Base-by-base conservation (phyloP, 2,329 filamentous ascomycete species). In the Monosporascus sp. region DNA sequence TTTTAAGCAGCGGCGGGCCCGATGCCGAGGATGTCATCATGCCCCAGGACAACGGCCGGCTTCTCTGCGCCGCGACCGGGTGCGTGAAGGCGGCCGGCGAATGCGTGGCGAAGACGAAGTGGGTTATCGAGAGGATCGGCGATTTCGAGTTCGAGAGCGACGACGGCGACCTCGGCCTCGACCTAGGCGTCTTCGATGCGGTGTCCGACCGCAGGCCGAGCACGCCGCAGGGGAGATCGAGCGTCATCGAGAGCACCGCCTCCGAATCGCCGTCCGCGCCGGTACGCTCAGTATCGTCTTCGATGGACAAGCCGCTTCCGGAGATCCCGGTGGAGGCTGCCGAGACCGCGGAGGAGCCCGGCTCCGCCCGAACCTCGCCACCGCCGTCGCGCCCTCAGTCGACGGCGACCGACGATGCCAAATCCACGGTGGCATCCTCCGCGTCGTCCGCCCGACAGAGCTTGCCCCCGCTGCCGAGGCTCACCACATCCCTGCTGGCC, bases 1-100 rank as follows among this genome's bases (percentile, higher is more conserved):
- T 92, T 53, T 84, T 96, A 64, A 82, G 78, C 55, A 83, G 82
- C 48, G 80, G 83, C 4, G 82, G 84, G n/a, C 75, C 80, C 7
- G 85, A 87, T 14, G 84, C 88, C 35, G 88, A 91, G 56, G 85
- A 93, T 55, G 78, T 95, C 37, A 87, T 96, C 61, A 82, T 91
- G 71, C 88, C 88, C 1, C 85, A 91, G 56, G 87, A 93, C 64
- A 91, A 90, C 59, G 85, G 83, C 59, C 80, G 85, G 28, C 78
- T 96, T 41, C 81, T 94, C 35, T 78, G 81, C 56, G 89, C 91
- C 20, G 91, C 91, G 8, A 96, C 91, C 7, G 85, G 84, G 55
- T 97, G 92, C 66, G 92, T 99, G 26, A 87, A 91, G 61, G 88
- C 90, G 22, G 91, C 92, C 45, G 93, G 93, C 41, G 91, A 96